phyloP scores from a whole-genome alignment of 2,329 filamentous ascomycete species.

The Trichocomaceae sp. region DNA sequence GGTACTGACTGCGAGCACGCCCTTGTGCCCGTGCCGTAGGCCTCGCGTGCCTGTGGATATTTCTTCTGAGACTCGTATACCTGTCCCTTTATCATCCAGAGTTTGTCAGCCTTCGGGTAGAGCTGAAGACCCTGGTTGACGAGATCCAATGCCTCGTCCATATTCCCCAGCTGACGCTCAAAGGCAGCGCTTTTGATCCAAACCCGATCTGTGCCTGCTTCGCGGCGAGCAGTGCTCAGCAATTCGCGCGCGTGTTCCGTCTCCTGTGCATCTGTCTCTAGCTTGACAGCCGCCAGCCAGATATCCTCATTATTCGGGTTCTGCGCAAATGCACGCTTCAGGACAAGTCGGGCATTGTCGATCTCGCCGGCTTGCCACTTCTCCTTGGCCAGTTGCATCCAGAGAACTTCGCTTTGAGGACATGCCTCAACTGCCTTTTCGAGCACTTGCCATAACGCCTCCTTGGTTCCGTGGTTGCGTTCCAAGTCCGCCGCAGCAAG shows the following conservation, averaged over 20 bases:
- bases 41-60: conserved; percentile 77
- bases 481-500: conserved; percentile 86
- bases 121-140: conserved; percentile 78
- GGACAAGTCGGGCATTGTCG: conserved; percentile 75
- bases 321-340: conserved; percentile 85
- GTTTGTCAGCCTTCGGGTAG: conserved; percentile 77
- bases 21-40: conserved; percentile 80
- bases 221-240: conserved; percentile 71
- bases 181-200: conserved; percentile 96
- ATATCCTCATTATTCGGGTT: conserved; percentile 97
- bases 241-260: conserved; percentile 75
- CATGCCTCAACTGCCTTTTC: conserved; percentile 93
- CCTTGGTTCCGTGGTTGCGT: conserved; percentile 76
- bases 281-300: conserved; percentile 91
- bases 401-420: conserved; percentile 81
- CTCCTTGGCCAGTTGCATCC: conserved; percentile 94
- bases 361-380: conserved; percentile 86
- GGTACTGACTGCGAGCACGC: conserved; percentile 77
- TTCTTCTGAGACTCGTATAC: conserved; percentile 83
- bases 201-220: conserved; percentile 90
- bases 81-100: conserved; percentile 99
- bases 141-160: conserved; percentile 75
- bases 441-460: conserved; percentile 74
- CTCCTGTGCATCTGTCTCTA: conserved; percentile 85
- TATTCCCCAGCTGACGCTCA: conserved; percentile 75